Conservation (phyloP, 1,139 yeast species). For the Yamadazyma trypodendri region DNA sequence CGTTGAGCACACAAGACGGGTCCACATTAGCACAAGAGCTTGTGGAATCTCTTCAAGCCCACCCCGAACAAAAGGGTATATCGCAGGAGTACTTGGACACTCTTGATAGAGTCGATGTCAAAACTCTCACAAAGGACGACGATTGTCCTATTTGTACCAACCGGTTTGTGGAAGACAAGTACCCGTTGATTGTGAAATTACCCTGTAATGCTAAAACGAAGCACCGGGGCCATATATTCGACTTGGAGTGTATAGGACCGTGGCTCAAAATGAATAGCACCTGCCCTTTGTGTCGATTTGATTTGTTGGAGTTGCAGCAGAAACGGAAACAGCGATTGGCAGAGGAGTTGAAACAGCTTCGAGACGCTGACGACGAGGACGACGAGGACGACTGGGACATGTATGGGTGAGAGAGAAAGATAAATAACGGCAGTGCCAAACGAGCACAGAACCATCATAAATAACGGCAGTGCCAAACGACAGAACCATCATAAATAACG, state of each 20-base stretch:
- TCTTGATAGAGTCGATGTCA: slow-evolving; percentile 65
- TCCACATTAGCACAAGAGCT: slow-evolving; percentile 29
- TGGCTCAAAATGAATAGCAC: slow-evolving; percentile 81
- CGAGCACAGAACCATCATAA: no score
- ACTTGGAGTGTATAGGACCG: slow-evolving; percentile 85
- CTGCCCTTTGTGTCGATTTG: slow-evolving; percentile 85
- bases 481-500: no score
- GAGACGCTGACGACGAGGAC: slow-evolving; percentile 67
- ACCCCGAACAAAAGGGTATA: slow-evolving; percentile 47
- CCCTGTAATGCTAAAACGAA: slow-evolving; percentile 56
- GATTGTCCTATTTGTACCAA: slow-evolving; percentile 85
- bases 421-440: no score
- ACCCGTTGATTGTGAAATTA: slow-evolving; percentile 75
- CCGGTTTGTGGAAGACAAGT: slow-evolving; percentile 65
- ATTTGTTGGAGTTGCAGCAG: slow-evolving; percentile 47
- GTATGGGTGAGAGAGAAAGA: slow-evolving; percentile 64
- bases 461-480: no score
- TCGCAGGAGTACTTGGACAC: slow-evolving; percentile 70
- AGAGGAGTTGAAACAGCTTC: slow-evolving; percentile 33
- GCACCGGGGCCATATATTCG: slow-evolving; percentile 63
- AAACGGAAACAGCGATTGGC: slow-evolving; percentile 45
- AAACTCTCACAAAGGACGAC: slow-evolving; percentile 49
- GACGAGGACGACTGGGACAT: slow-evolving; percentile 73
- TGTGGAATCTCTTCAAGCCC: slow-evolving; percentile 24
- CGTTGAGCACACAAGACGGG: slow-evolving; percentile 32